Percentiles rank a stretch among this genome's conserved stretches.
Evolutionary conservation across 148 eudicot species (phyloP).

Genomic region (Rhododendron ovatum): DNA sequence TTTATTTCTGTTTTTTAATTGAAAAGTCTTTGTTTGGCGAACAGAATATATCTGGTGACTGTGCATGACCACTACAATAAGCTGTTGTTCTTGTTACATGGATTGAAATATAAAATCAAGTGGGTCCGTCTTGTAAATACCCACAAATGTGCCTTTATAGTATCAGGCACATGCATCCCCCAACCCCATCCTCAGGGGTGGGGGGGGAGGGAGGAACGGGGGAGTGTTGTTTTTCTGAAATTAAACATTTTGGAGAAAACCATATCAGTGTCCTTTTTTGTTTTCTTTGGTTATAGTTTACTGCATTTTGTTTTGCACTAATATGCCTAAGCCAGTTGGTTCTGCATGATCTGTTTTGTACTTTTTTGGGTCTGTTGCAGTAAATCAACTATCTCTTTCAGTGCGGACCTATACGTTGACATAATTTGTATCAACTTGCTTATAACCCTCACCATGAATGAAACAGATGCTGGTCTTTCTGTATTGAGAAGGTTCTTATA

Average conservation of each 20-base stretch:
- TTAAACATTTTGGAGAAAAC: background rate
- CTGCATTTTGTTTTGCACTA: background rate
- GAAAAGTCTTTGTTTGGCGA: background rate
- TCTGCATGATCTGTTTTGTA: background rate
- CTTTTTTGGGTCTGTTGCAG: background rate
- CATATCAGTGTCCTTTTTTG: background rate
- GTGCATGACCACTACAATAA: background rate
- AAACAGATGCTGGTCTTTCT: slow-evolving; percentile 92
- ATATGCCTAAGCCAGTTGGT: background rate
- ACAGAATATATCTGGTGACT: background rate
- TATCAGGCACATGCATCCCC: background rate
- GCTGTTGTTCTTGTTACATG: background rate
- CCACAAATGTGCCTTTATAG: background rate
- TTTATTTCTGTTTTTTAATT: background rate
- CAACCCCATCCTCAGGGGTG: background rate
- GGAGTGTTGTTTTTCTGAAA: too few relatives aligned
- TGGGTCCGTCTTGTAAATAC: background rate
- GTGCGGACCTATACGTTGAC: background rate
- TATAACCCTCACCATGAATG: slow-evolving; percentile 12
- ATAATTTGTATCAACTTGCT: background rate
- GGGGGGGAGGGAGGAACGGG: too few relatives aligned
- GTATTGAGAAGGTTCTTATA: slow-evolving; percentile 69
- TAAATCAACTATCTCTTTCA: background rate
- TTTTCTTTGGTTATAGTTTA: background rate
- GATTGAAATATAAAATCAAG: background rate